phyloP scores from a whole-genome alignment of 2,329 filamentous ascomycete species.

The Dactylellina sp. region DNA sequence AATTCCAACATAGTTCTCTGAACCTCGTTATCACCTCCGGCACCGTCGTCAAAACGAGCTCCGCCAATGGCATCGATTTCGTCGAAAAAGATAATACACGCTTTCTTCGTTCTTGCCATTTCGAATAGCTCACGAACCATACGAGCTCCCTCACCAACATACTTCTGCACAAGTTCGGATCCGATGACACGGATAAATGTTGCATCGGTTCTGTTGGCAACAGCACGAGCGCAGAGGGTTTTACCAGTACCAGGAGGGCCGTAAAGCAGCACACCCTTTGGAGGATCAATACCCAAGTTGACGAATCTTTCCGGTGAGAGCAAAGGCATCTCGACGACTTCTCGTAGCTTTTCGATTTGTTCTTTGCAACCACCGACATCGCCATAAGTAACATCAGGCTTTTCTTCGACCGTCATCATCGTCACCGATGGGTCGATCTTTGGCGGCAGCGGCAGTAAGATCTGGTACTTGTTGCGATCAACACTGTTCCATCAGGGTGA shows the following conservation, averaged over 20 bases:
- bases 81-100: constrained; percentile 99
- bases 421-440: constrained; percentile 99
- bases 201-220: constrained; percentile 96
- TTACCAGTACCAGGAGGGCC: constrained; percentile 98
- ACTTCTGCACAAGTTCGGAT: constrained; percentile 97
- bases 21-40: constrained; percentile 96
- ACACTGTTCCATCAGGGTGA: constrained; percentile 69
- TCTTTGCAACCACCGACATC: constrained; percentile 99
- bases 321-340: constrained; percentile 98
- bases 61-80: constrained; percentile 97
- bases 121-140: constrained; percentile 99
- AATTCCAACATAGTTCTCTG: constrained; percentile 98
- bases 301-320: constrained; percentile 97
- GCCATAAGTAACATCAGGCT: constrained; percentile 98
- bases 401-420: constrained; percentile 99
- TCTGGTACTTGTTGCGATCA: constrained; percentile 99
- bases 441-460: constrained; percentile 91
- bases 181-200: constrained; percentile 99
- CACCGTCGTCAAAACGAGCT: constrained; percentile 94
- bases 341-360: constrained; percentile 97
- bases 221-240: constrained; percentile 95
- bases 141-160: constrained; percentile 95
- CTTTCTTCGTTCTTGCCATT: constrained; percentile 99
- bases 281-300: constrained; percentile 97
- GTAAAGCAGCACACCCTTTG: constrained; percentile 96